Percentiles rank a stretch among this genome's conserved stretches.
These are phyloP conservation scores for Carpediemonas membranifera DNA, from an alignment of 78 protist genomes.

Conservation along the genomic window DNA sequence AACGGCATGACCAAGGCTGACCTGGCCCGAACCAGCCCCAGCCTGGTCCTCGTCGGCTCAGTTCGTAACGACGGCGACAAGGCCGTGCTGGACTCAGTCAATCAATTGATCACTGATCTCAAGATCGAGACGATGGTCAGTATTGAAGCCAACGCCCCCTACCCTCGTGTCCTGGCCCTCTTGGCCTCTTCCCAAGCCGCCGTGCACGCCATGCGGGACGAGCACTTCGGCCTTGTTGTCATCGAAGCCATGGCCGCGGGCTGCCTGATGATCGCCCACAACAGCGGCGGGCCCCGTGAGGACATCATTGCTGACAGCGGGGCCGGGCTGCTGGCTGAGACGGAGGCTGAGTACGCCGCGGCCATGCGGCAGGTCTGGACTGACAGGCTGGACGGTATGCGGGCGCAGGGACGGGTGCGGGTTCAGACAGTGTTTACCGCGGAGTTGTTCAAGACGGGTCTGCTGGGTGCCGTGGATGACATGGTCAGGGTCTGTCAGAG, in stretches of 20 bases:
- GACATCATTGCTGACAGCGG: too few species aligned
- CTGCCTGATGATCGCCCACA: not conserved
- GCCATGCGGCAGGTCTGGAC: too few species aligned
- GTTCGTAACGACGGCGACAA: not conserved
- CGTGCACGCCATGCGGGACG: constrained; percentile 15
- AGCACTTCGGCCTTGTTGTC: constrained; percentile 22
- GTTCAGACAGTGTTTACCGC: too few species aligned
- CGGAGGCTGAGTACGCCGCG: too few species aligned
- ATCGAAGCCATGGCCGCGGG: constrained; percentile 23
- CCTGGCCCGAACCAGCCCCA: not conserved
- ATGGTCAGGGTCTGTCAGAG: too few species aligned
- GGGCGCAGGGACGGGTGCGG: too few species aligned
- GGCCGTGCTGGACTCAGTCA: not conserved
- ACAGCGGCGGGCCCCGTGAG: constrained; percentile 12
- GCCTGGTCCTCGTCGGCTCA: not conserved
- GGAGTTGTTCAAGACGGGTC: too few species aligned
- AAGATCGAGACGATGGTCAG: not conserved
- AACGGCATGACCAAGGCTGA: not conserved
- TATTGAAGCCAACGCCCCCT: not conserved
- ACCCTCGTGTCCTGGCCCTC: not conserved
- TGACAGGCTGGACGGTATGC: too few species aligned
- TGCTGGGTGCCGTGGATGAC: too few species aligned
- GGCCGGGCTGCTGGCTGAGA: too few species aligned
- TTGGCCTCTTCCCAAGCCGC: not conserved
- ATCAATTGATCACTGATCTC: not conserved